These are phyloP conservation scores for Kluyveromyces starmeri DNA, from an alignment of 805 yeast species.

Conservation along the genomic window DNA sequence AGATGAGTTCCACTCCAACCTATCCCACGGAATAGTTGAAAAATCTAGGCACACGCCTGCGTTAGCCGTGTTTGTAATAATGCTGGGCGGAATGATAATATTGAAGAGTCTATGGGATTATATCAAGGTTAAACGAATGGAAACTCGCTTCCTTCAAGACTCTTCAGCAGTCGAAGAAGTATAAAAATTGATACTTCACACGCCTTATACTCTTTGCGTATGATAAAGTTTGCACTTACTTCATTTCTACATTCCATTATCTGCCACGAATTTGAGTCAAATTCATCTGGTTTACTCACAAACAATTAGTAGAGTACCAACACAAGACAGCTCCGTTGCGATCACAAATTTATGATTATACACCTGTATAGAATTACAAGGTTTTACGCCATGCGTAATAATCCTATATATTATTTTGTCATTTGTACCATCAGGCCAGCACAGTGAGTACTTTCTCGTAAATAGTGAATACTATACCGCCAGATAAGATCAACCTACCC, in stretches of 20 bases:
- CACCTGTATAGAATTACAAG: no score
- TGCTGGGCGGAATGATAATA: constrained; percentile 59
- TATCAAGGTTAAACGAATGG: constrained; percentile 68
- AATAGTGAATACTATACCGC: constrained; percentile 95
- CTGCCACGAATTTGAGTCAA: no score
- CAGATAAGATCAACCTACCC: constrained; percentile 85
- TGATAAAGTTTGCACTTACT: no score
- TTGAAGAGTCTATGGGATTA: constrained; percentile 65
- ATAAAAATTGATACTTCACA: no score
- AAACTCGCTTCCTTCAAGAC: constrained; percentile 31
- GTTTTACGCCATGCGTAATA: no score
- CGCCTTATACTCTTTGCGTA: no score
- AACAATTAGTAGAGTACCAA: no score
- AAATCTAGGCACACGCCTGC: constrained; percentile 36
- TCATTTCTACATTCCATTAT: no score
- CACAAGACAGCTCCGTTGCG: no score
- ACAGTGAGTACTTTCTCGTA: constrained; percentile 76
- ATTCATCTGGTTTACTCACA: no score
- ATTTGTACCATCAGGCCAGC: constrained; percentile 21
- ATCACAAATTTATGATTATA: no score
- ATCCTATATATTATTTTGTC: no score
- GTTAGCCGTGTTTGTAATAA: constrained; percentile 53
- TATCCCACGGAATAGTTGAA: constrained; percentile 27
- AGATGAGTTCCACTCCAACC: constrained; percentile 23
- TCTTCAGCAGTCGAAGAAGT: constrained; percentile 7